Base-by-base conservation (phyloP, 495 filamentous ascomycete species). In the Podospora pseudoanserina region DNA sequence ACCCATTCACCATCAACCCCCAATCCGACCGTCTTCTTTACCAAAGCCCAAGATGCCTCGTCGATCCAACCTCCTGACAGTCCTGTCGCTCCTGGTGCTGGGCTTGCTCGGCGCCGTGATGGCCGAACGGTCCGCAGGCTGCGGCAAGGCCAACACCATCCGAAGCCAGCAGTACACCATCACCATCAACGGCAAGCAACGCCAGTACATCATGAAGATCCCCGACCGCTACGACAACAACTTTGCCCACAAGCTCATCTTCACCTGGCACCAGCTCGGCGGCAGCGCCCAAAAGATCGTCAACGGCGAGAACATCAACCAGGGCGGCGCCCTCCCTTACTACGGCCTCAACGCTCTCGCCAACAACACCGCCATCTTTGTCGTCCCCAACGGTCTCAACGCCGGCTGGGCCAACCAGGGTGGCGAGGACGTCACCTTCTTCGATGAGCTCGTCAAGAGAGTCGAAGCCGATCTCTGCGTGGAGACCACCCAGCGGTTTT, bases 351-450 rank as follows among this genome's bases (percentile, higher is more conserved):
- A 73, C 15, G 60, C 73, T 16, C 72, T 82, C 7, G 75, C 74
- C 18, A 77, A 80, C 67, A 77, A 76, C 62, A 77, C 76, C 16
- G 75, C 78, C 23, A 84, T 84, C 62, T 81, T 79, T 54, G 80
- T 85, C 19, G 76, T 77, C 2, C 83, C 83, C 16, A 68, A 84
- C 54, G 82, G 82, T n/a, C 77, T 80, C 57, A 74, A 80, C 69
- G 76, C 77, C 64, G 82, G 82, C 30, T 85, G 82, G 82, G 80
- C 68, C 57, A 85, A 85, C 72, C 60, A 28, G 18, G 74, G 71
- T 16, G 80, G 80, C 58, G 79, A 82, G 49, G 82, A 85, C 60
- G 68, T 83, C 9, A 73, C 75, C 5, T 82, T 85, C 64, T 77
- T 82, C 56, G 73, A 79, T 55, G 23, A 74, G 30, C 70, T 85